Base-by-base conservation (phyloP, 1,139 yeast species). In the Pichia sp. region DNA sequence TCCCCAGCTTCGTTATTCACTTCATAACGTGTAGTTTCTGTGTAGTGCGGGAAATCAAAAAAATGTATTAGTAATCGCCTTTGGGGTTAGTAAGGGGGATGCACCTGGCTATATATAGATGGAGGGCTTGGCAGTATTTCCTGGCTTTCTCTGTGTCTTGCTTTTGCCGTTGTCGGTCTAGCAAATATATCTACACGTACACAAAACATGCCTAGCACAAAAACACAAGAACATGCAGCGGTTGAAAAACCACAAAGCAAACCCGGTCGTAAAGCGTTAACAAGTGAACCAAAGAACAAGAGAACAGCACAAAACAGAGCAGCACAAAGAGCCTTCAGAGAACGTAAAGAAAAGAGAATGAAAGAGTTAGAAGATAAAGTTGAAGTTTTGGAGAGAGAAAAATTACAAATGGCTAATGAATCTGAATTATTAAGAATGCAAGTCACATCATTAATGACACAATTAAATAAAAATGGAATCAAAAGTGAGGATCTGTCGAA, bases 251-350 rank as follows among this genome's bases (percentile, higher is more conserved):
- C 45, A 28, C 27, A 27, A 5, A 43, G 52, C 16, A 72, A 71
- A 51, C 79, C 81, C 1, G 85, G 85, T 4, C 72, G 96, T 48
- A 87, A 85, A 65, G 88, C 85, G 1, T 68, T 81, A 43, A 83
- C 80, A 15, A 74, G 82, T 4, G 95, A 84, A 59, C 95, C 96
- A 4, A 74, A 74, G 56, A 78, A 80, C 54, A 89, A 87, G 68
- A 72, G 98, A 53, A 87, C 95, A 18, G 97, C 96, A 1, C 98
- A 91, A 64, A 91, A 91, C 62, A 73, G 98, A 56, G 96, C 96
- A 7, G 98, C 98, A 18, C 98, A 91, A 64, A 71, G 97, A 43
- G 97, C 97, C 9, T 91, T 88, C 63, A 71, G 98, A 47, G 97
- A 91, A 62, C 76, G 98, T 50, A 91, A 91, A 62, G 97, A 91